A percentile compares a stretch with the other conserved stretches of the same genome.
Conservation (phyloP, 2,329 filamentous ascomycete species). For the Colletotrichum sp. region DNA sequence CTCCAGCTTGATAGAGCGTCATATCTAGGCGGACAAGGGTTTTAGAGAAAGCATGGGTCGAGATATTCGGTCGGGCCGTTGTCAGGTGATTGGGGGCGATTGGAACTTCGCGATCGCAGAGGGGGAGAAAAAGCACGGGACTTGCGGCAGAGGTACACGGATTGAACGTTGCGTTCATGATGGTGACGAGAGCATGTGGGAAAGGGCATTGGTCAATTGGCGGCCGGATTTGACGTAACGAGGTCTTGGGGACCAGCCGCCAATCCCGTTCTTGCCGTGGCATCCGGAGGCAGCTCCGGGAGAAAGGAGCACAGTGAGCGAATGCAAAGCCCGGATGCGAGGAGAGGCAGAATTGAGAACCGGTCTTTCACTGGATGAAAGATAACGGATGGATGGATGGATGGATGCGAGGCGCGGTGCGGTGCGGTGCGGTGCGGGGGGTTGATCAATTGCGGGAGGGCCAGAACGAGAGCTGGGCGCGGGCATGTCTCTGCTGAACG, state of each 20-base stretch:
- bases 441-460: not conserved
- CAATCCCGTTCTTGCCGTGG: not conserved
- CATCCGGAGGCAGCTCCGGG: not conserved
- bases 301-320: not conserved
- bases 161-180: not conserved
- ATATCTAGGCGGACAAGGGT: not conserved
- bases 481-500: not conserved
- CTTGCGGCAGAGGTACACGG: not conserved
- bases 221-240: not conserved
- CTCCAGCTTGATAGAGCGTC: not conserved
- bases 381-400: not conserved
- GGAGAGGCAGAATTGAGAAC: not conserved
- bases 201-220: not conserved
- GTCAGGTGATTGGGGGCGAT: not conserved
- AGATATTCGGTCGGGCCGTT: not conserved
- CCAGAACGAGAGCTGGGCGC: not conserved
- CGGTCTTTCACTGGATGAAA: not conserved
- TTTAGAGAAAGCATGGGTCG: not conserved
- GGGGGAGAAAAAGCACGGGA: not conserved
- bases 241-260: not conserved
- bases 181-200: not conserved
- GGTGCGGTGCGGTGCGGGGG: not conserved
- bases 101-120: not conserved
- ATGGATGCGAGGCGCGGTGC: not conserved
- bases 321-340: not conserved